These are phyloP conservation scores for Fusarium poae DNA, from an alignment of 2,329 filamentous ascomycete species.

Conservation along the genomic window DNA sequence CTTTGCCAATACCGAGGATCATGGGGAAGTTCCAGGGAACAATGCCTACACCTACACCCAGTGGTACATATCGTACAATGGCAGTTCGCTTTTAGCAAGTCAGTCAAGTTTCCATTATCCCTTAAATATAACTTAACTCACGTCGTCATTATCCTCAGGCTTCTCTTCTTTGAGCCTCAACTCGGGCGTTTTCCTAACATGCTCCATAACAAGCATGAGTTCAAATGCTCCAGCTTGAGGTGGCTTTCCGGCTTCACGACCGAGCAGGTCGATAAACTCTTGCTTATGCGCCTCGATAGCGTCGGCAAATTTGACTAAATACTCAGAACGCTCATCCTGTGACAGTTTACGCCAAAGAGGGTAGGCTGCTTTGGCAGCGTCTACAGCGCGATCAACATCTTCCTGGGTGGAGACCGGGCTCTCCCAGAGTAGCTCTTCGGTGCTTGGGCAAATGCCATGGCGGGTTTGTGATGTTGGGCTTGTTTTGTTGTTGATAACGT, in stretches of 20 bases:
- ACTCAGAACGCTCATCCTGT: slow-evolving; percentile 44
- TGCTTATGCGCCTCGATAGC: slow-evolving; percentile 45
- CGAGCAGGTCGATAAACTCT: slow-evolving; percentile 42
- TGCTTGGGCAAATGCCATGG: slow-evolving; percentile 50
- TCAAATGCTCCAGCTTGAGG: slow-evolving; percentile 25
- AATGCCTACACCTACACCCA: slow-evolving; percentile 39
- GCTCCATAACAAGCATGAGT: slow-evolving; percentile 6
- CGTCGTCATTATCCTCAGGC: slow-evolving; percentile 36
- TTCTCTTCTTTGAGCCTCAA: slow-evolving; percentile 33
- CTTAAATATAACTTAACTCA: slow-evolving; percentile 1
- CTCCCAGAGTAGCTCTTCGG: slow-evolving; percentile 51
- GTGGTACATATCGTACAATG: slow-evolving; percentile 3
- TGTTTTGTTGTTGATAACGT: slow-evolving; percentile 54
- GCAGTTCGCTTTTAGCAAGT: not conserved
- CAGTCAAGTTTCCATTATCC: slow-evolving; percentile 50
- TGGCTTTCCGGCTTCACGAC: slow-evolving; percentile 48
- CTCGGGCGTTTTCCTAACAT: not conserved
- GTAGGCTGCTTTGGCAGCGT: slow-evolving; percentile 47
- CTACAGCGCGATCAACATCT: slow-evolving; percentile 51
- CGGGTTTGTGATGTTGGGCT: slow-evolving; percentile 35
- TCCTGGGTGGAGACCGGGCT: slow-evolving; percentile 47
- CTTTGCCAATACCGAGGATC: slow-evolving; percentile 56
- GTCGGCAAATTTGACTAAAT: slow-evolving; percentile 47
- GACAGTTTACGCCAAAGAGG: slow-evolving; percentile 49
- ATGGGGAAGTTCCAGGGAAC: slow-evolving; percentile 47